Evolutionary conservation across 192 early-diverging fungal species (phyloP).

Genomic region (Backusella mclennaniae): DNA sequence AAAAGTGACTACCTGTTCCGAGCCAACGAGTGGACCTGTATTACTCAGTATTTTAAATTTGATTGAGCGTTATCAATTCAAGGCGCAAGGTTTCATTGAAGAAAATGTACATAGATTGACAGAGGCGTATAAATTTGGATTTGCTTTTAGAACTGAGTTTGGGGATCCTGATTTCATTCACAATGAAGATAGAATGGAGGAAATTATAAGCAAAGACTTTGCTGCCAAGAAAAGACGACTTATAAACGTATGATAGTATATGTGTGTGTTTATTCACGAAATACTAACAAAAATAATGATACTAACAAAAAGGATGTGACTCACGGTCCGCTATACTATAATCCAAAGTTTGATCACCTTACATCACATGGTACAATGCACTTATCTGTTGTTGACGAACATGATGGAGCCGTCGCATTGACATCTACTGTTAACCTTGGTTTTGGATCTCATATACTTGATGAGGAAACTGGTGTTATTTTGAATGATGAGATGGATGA

Average conservation of each 20-base stretch:
- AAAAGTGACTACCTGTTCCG: constrained; percentile 64
- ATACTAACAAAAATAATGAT: not conserved
- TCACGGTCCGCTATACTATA: constrained; percentile 70
- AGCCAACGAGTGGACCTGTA: constrained; percentile 83
- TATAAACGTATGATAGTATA: constrained; percentile 50
- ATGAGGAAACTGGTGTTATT: constrained; percentile 82
- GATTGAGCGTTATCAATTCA: constrained; percentile 77
- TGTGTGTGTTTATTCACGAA: not conserved
- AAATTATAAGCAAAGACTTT: constrained; percentile 68
- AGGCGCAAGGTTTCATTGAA: constrained; percentile 49
- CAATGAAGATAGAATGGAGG: constrained; percentile 52
- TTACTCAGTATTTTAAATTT: constrained; percentile 84
- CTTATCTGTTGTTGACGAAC: constrained; percentile 72
- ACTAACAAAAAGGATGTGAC: constrained; percentile 42
- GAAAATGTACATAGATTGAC: constrained; percentile 79
- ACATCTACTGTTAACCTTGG: constrained; percentile 89
- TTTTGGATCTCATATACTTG: constrained; percentile 87
- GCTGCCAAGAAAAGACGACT: constrained; percentile 64
- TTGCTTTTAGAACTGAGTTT: constrained; percentile 74
- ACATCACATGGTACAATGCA: constrained; percentile 92
- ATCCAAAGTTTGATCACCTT: constrained; percentile 72
- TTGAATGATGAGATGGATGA: constrained; percentile 98
- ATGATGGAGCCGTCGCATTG: constrained; percentile 75
- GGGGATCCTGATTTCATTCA: constrained; percentile 79
- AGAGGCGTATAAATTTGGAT: constrained; percentile 86